A percentile compares a stretch with the other conserved stretches of the same genome.
Evolutionary conservation across 257 asterid genomes (phyloP).

Genomic region (Ilex asprella): DNA sequence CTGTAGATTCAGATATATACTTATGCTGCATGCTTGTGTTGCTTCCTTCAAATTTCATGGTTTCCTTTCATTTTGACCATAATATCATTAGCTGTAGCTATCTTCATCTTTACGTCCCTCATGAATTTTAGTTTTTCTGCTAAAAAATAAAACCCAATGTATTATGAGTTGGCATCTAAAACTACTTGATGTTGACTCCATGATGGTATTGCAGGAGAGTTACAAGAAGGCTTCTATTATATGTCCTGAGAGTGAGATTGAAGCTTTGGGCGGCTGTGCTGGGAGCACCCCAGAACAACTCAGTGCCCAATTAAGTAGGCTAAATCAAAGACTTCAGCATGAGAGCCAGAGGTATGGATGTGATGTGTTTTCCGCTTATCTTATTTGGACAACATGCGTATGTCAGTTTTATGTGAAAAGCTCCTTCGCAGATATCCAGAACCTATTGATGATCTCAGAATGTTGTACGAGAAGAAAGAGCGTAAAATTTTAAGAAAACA

Average conservation of each 20-base stretch:
- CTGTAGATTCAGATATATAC: too few species aligned
- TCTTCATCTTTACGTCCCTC: too few species aligned
- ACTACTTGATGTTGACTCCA: constrained; percentile 12
- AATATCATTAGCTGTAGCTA: too few species aligned
- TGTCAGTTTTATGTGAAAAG: constrained; percentile 9
- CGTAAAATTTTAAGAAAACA: constrained; percentile 60
- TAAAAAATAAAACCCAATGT: too few species aligned
- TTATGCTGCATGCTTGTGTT: too few species aligned
- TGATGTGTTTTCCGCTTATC: background rate
- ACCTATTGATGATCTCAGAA: constrained; percentile 74
- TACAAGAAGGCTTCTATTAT: constrained; percentile 66
- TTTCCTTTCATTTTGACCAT: too few species aligned
- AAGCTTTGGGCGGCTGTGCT: constrained; percentile 51
- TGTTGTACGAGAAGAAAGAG: constrained; percentile 52
- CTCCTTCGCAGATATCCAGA: constrained; percentile 62
- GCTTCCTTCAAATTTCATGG: too few species aligned
- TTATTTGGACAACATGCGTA: background rate
- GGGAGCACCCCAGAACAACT: constrained; percentile 70
- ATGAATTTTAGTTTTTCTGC: too few species aligned
- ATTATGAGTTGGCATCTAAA: constrained; percentile 11
- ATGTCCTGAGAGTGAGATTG: constrained; percentile 74
- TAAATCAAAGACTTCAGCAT: constrained; percentile 52
- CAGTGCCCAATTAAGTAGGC: constrained; percentile 50
- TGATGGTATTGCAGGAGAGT: constrained; percentile 48
- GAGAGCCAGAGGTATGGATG: constrained; percentile 66